Conservation (phyloP, 192 early-diverging fungal species). For the Mortierella antarctica region DNA sequence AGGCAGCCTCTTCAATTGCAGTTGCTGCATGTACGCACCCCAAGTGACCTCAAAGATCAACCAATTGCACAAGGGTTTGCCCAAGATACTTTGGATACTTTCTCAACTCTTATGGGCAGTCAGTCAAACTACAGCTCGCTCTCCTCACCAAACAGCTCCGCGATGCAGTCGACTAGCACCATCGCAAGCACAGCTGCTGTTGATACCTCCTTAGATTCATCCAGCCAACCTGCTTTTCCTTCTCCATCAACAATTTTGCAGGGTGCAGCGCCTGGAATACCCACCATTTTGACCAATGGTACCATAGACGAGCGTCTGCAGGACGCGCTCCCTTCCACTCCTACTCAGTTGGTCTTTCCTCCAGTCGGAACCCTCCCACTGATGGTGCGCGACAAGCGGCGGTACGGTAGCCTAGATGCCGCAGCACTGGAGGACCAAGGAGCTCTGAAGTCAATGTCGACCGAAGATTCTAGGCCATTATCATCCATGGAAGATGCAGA, state of each 20-base stretch:
- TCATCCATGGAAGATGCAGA: constrained; percentile 30
- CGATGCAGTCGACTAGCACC: background rate
- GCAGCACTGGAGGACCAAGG: background rate
- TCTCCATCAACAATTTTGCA: background rate
- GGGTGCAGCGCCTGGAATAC: background rate
- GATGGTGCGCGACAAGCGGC: background rate
- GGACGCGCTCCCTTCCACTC: too few relatives aligned
- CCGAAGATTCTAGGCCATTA: constrained; percentile 8
- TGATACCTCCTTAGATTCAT: background rate
- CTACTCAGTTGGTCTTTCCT: too few relatives aligned
- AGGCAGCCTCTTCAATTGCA: background rate
- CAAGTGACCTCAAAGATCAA: background rate
- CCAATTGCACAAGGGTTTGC: constrained; percentile 10
- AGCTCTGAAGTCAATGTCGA: background rate
- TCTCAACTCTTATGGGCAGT: constrained; percentile 2
- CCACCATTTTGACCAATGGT: background rate
- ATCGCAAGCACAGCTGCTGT: background rate
- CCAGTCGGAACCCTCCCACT: background rate
- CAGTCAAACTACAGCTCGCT: background rate
- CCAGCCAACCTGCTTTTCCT: background rate
- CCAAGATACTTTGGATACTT: background rate
- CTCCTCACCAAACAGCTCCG: background rate
- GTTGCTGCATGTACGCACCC: background rate
- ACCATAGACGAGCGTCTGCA: background rate
- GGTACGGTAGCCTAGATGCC: constrained; percentile 13